Conservation (phyloP, 1,284 basidiomycete species). For the Salmacisia buchloeana region DNA sequence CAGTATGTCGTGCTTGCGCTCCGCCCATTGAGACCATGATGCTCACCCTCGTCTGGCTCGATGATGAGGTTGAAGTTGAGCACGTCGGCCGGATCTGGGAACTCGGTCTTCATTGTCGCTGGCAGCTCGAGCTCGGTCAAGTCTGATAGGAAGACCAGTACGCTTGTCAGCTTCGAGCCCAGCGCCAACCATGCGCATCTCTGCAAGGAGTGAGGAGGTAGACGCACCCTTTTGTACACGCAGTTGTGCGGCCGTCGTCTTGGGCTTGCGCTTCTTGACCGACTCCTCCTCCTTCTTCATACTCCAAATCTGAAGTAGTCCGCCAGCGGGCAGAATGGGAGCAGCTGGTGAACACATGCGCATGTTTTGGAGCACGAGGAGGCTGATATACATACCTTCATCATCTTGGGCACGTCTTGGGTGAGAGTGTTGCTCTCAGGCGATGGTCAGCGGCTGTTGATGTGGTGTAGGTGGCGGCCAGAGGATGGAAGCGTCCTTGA, state of each 20-base stretch:
- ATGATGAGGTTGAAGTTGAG: conserved; percentile 94
- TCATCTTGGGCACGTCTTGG: not conserved
- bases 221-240: conserved; percentile 90
- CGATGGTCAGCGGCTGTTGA: not conserved
- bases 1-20: not conserved
- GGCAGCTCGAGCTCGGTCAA: conserved; percentile 94
- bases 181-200: conserved; percentile 1
- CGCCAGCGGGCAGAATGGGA: not conserved
- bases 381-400: not conserved
- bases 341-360: not conserved
- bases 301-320: conserved; percentile 34
- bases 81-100: conserved; percentile 83
- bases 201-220: not conserved
- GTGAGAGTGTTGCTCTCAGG: not conserved
- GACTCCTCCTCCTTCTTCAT: conserved; percentile 48
- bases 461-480: not conserved
- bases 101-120: conserved; percentile 88
- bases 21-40: not conserved
- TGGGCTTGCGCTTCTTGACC: conserved; percentile 53
- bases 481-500: too few species aligned
- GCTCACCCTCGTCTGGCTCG: conserved; percentile 85
- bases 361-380: not conserved
- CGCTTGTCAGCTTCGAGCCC: not conserved
- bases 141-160: too few species aligned
- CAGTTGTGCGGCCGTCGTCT: conserved; percentile 94